These are phyloP conservation scores for Pyricularia sp. DNA, from an alignment of 2,329 filamentous ascomycete genomes.

Conservation along the genomic window DNA sequence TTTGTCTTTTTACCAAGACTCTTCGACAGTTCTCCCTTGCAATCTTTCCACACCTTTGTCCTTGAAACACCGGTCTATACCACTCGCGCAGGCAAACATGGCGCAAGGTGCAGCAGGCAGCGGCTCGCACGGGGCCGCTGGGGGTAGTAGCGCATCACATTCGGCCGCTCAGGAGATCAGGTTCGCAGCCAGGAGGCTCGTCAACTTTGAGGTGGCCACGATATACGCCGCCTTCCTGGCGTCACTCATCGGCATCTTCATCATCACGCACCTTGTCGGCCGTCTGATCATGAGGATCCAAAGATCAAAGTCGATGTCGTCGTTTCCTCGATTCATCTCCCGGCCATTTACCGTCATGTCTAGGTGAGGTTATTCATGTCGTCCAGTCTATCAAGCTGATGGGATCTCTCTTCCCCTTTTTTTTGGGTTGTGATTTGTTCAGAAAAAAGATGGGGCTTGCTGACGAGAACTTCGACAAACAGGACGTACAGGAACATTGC, in stretches of 20 bases:
- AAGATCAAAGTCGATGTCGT: conserved; percentile 8
- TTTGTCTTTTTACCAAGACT: background rate
- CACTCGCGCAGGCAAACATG: background rate
- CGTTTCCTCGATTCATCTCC: conserved; percentile 5
- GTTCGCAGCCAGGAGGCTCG: background rate
- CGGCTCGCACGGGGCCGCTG: background rate
- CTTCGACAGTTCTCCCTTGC: background rate
- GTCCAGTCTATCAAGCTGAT: too few relatives aligned
- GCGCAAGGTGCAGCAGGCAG: background rate
- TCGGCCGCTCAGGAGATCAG: background rate
- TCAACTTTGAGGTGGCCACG: conserved; percentile 7
- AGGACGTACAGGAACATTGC: conserved; percentile 17
- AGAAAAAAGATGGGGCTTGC: background rate
- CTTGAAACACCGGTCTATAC: background rate
- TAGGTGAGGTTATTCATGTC: conserved; percentile 11
- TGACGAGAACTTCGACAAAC: background rate
- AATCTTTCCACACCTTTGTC: background rate
- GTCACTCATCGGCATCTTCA: conserved; percentile 19
- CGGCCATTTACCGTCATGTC: conserved; percentile 16
- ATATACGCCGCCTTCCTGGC: conserved; percentile 14
- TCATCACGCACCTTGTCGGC: conserved; percentile 20
- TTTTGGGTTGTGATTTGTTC: background rate
- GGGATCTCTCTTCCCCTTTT: background rate
- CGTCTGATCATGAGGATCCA: conserved; percentile 13
- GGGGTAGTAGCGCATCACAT: background rate